A percentile compares a stretch with the other conserved stretches of the same genome.
Evolutionary conservation across 106 monocot genomes (phyloP).

Genomic region (Posidonia australis): DNA sequence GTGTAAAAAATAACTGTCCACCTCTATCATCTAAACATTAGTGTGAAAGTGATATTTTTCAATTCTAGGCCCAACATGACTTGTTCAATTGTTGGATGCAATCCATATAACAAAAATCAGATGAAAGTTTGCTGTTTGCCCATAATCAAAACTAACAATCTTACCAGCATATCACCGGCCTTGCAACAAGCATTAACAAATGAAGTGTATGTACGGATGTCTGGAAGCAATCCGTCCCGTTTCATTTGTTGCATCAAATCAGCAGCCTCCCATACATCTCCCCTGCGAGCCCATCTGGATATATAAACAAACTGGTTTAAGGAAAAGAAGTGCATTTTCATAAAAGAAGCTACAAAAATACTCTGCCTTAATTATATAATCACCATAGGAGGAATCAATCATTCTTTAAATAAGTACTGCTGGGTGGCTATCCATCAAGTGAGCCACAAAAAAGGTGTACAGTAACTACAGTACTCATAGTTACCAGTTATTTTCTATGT

Average conservation of each 20-base stretch:
- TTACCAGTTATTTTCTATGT: neutral
- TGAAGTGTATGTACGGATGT: slow-evolving; percentile 93
- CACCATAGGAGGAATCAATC: too few relatives aligned
- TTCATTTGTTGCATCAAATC: slow-evolving; percentile 98
- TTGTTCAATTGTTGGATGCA: neutral
- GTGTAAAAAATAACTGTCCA: too few relatives aligned
- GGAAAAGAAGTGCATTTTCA: too few relatives aligned
- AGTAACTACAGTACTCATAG: neutral
- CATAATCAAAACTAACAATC: neutral
- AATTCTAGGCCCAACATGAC: too few relatives aligned
- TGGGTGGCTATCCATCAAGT: too few relatives aligned
- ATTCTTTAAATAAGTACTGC: too few relatives aligned
- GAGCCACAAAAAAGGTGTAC: too few relatives aligned
- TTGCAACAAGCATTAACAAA: slow-evolving; percentile 91
- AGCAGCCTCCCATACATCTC: slow-evolving; percentile 96
- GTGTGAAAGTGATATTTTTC: too few relatives aligned
- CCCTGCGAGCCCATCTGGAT: slow-evolving; percentile 93
- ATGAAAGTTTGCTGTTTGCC: too few relatives aligned
- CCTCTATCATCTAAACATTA: too few relatives aligned
- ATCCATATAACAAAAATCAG: neutral
- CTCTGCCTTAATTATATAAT: too few relatives aligned
- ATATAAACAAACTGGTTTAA: neutral
- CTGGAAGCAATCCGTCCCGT: slow-evolving; percentile 67
- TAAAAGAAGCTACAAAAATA: neutral
- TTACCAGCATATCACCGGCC: slow-evolving; percentile 93